Conservation (phyloP, 345 rosid genomes). For the Bruguiera parviflora region DNA sequence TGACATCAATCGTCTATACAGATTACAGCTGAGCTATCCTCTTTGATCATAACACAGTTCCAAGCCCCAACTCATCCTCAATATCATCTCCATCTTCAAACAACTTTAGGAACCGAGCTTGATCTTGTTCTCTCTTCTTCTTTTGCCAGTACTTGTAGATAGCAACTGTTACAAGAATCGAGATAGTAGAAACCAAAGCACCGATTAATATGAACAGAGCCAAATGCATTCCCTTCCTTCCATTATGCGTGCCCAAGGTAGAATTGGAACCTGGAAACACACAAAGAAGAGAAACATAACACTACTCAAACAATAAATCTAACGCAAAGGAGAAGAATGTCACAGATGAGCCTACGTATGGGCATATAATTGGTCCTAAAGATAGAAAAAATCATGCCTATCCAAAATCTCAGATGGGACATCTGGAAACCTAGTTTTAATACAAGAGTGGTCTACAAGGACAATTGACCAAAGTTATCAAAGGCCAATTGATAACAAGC, state of each 20-base stretch:
- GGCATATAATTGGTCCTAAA: neutral
- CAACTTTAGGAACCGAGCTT: slow-evolving; percentile 77
- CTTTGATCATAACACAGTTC: slow-evolving; percentile 25
- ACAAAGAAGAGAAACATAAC: neutral
- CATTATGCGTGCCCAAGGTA: slow-evolving; percentile 17
- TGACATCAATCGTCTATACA: slow-evolving; percentile 34
- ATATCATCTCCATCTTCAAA: slow-evolving; percentile 88
- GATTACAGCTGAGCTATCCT: slow-evolving; percentile 2
- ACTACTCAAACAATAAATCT: neutral
- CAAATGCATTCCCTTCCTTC: slow-evolving; percentile 33
- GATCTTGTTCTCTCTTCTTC: slow-evolving; percentile 80
- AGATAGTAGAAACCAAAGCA: slow-evolving; percentile 33
- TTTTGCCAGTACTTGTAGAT: slow-evolving; percentile 60
- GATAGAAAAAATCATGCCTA: no score
- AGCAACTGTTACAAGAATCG: slow-evolving; percentile 30
- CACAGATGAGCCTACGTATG: neutral
- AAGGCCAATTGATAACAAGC: no score
- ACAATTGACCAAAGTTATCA: no score
- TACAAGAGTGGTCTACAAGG: no score
- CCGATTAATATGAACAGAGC: slow-evolving; percentile 46
- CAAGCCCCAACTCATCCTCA: slow-evolving; percentile 79
- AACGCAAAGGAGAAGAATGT: neutral
- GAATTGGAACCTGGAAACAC: slow-evolving; percentile 33
- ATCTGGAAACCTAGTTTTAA: no score
- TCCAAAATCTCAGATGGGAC: no score